Evolutionary conservation across 306 rosid genomes (phyloP).

Genomic region (Alnus rubra): DNA sequence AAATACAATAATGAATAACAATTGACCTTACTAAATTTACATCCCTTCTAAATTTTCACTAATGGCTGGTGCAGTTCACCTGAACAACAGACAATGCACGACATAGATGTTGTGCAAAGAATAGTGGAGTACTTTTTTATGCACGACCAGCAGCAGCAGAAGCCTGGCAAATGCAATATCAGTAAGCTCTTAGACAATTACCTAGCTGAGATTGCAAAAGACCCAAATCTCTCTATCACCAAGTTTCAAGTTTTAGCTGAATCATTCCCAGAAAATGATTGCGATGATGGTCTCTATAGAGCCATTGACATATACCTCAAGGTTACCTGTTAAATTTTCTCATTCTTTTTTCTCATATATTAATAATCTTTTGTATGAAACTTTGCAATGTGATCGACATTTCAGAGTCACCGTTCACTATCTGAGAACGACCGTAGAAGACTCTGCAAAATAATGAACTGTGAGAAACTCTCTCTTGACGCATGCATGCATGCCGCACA

Average conservation of each 20-base stretch:
- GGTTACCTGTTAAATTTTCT: conserved; percentile 44
- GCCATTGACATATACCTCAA: conserved; percentile 90
- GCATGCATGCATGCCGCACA: conserved; percentile 93
- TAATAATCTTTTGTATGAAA: conserved; percentile 22
- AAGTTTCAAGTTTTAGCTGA: conserved; percentile 87
- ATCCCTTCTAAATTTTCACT: conserved; percentile 25
- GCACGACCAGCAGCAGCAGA: conserved; percentile 74
- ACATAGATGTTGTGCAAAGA: conserved; percentile 79
- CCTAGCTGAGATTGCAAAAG: conserved; percentile 90
- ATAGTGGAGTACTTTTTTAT: conserved; percentile 84
- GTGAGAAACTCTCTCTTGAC: conserved; percentile 88
- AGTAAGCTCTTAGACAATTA: conserved; percentile 86
- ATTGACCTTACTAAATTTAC: conserved; percentile 17
- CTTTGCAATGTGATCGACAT: conserved; percentile 24
- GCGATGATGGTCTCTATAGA: conserved; percentile 87
- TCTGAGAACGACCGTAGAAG: conserved; percentile 78
- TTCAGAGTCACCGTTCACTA: conserved; percentile 74
- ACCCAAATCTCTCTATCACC: conserved; percentile 75
- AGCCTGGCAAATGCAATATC: conserved; percentile 60
- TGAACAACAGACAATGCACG: conserved; percentile 67
- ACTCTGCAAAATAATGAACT: conserved; percentile 85
- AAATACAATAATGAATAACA: not conserved
- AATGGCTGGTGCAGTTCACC: conserved; percentile 45
- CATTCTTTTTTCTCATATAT: conserved; percentile 23
- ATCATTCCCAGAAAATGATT: conserved; percentile 71